Conservation (phyloP, 345 rosid genomes). For the Firmiana major region DNA sequence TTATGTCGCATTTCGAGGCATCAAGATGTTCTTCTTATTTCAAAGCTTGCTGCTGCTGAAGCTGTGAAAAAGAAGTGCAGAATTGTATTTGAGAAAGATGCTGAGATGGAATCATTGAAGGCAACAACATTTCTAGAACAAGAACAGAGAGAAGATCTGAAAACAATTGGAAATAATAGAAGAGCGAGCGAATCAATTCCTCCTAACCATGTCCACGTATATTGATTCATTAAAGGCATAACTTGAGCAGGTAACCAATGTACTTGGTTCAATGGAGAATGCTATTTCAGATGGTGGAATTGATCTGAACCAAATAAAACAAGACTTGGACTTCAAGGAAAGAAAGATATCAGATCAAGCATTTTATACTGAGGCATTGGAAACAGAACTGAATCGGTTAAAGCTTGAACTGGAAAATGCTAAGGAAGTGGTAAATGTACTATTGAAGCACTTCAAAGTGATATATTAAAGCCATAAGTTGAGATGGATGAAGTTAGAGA, state of each 20-base stretch:
- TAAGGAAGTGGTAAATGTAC: slow-evolving; percentile 25
- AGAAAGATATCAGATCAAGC: slow-evolving; percentile 31
- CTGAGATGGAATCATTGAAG: slow-evolving; percentile 18
- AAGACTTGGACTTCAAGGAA: slow-evolving; percentile 28
- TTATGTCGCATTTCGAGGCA: slow-evolving; percentile 21
- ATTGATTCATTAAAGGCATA: slow-evolving; percentile 25
- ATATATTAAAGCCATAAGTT: slow-evolving; percentile 17
- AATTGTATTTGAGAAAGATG: slow-evolving; percentile 28
- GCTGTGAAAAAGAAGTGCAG: slow-evolving; percentile 23
- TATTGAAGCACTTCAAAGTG: slow-evolving; percentile 22
- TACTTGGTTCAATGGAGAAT: slow-evolving; percentile 23
- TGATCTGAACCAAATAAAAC: slow-evolving; percentile 18
- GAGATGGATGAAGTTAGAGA: slow-evolving; percentile 27
- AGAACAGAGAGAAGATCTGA: slow-evolving; percentile 25
- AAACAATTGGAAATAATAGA: slow-evolving; percentile 18
- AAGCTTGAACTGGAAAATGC: slow-evolving; percentile 20
- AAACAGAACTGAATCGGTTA: slow-evolving; percentile 29
- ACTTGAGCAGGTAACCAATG: slow-evolving; percentile 23
- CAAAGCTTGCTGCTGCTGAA: slow-evolving; percentile 26
- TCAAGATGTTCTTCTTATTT: slow-evolving; percentile 23
- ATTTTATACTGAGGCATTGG: slow-evolving; percentile 16
- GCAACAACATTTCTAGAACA: slow-evolving; percentile 16
- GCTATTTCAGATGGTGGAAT: slow-evolving; percentile 21
- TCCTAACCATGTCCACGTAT: slow-evolving; percentile 18
- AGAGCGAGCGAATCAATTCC: slow-evolving; percentile 37